Evolutionary conservation across 371 early-diverging fungal species (phyloP).

Genomic region (Saksenaea vasiformis): DNA sequence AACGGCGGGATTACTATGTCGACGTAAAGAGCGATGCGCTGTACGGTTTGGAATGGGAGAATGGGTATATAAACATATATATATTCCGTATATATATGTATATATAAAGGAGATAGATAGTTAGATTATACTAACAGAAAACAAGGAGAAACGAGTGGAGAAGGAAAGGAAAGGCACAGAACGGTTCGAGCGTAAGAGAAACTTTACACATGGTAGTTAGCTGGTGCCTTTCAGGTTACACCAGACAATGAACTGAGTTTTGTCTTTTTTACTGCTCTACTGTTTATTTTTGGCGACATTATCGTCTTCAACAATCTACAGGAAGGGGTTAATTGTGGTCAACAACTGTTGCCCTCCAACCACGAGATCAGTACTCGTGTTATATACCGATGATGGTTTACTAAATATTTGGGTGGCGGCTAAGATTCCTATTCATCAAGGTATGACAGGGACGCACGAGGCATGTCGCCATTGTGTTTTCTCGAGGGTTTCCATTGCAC

Average conservation of each 20-base stretch:
- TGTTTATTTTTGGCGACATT: background rate
- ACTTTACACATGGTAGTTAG: background rate
- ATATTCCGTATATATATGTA: constrained; percentile 1
- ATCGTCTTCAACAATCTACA: background rate
- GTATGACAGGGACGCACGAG: background rate
- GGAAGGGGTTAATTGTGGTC: background rate
- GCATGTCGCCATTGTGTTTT: background rate
- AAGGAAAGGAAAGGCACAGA: background rate
- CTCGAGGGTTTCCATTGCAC: background rate
- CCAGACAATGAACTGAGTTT: background rate
- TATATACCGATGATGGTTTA: background rate
- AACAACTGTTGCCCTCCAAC: background rate
- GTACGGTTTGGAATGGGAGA: background rate
- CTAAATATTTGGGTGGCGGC: background rate
- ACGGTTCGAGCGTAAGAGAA: background rate
- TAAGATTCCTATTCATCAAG: background rate
- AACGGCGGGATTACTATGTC: background rate
- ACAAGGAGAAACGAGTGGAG: constrained; percentile 8
- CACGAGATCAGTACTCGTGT: background rate
- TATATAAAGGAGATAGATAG: constrained; percentile 8
- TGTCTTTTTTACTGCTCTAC: background rate
- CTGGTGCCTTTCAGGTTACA: background rate
- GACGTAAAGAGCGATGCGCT: background rate
- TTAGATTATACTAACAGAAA: background rate
- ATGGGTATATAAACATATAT: background rate